Conservation (phyloP, 2,329 filamentous ascomycete species). For the Camillea tinctor region DNA sequence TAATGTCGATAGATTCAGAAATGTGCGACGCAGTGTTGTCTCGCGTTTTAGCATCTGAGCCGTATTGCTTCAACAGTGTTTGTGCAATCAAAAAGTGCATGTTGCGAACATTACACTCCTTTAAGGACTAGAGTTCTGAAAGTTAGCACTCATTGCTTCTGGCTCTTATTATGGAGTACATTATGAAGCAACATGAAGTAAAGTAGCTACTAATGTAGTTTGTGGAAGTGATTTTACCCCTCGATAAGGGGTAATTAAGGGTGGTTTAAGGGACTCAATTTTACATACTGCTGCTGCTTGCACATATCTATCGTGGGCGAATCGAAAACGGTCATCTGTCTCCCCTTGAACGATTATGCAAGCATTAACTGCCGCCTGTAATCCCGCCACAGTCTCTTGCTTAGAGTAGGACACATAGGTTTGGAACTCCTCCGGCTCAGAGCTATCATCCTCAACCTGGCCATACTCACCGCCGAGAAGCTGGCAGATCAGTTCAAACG, state of each 20-base stretch:
- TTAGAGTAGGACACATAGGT: constrained; percentile 55
- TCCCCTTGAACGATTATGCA: constrained; percentile 81
- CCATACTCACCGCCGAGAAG: constrained; percentile 75
- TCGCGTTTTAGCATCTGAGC: constrained; percentile 58
- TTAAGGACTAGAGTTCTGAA: constrained; percentile 47
- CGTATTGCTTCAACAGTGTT: constrained; percentile 71
- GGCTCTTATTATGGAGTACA: neutral
- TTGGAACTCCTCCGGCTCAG: constrained; percentile 28
- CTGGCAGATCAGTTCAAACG: constrained; percentile 75
- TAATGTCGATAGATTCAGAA: constrained; percentile 72
- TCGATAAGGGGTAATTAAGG: neutral
- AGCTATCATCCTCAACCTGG: constrained; percentile 47
- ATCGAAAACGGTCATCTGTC: constrained; percentile 82
- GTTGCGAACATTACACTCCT: constrained; percentile 66
- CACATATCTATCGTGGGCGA: constrained; percentile 84
- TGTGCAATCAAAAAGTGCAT: constrained; percentile 93
- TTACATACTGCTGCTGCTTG: constrained; percentile 60
- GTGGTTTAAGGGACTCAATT: neutral
- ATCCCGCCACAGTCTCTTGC: constrained; percentile 68
- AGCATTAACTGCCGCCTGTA: constrained; percentile 78
- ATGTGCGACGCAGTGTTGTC: constrained; percentile 81
- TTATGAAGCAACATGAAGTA: neutral
- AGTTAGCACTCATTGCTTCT: neutral
- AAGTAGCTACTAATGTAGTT: neutral
- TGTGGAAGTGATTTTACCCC: neutral